phyloP scores from a whole-genome alignment of 345 rosid genomes.

The Populus pruinosa region DNA sequence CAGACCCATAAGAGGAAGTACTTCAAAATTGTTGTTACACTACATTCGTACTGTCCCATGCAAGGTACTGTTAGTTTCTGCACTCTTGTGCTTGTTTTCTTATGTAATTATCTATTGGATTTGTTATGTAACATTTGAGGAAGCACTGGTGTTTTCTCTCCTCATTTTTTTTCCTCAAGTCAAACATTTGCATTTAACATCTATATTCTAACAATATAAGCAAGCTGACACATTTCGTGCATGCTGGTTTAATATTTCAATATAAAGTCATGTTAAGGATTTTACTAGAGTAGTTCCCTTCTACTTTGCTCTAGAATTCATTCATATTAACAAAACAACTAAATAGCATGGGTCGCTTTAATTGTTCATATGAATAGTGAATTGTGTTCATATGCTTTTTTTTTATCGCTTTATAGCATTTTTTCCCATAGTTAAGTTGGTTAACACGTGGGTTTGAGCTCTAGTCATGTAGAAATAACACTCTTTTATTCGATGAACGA shows the following conservation, averaged over 20 bases:
- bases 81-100: neutral
- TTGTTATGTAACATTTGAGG: neutral
- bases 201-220: neutral
- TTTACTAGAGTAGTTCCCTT: neutral
- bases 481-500: no score
- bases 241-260: neutral
- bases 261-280: neutral
- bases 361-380: no score
- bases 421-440: no score
- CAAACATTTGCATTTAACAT: neutral
- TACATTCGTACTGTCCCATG: constrained; percentile 63
- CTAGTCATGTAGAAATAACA: no score
- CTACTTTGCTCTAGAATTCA: neutral
- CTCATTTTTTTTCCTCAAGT: no score
- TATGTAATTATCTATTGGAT: constrained; percentile 3
- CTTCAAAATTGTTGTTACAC: constrained; percentile 65
- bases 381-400: no score
- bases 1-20: constrained; percentile 71
- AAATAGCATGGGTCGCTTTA: no score
- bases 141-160: neutral
- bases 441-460: no score
- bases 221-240: neutral
- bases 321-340: neutral
- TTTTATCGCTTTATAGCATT: no score
- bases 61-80: constrained; percentile 50